phyloP scores from a whole-genome alignment of 1,139 yeast genomes.

The Candida freyschussii region DNA sequence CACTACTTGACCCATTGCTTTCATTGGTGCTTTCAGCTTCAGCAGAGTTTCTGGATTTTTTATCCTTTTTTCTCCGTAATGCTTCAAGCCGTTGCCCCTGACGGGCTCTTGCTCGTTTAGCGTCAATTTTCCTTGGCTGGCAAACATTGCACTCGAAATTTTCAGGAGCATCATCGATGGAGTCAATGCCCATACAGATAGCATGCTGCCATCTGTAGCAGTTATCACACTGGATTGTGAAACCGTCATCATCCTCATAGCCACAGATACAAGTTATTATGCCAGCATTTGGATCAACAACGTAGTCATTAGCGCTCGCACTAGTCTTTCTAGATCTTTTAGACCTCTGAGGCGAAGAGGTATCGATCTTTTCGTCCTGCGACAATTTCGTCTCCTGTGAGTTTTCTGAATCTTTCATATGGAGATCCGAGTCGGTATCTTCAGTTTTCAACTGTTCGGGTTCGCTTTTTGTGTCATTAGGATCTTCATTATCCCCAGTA shows the following conservation, averaged over 20 bases:
- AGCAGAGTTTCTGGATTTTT: constrained; percentile 6
- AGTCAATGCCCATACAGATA: constrained; percentile 72
- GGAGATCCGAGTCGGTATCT: no score
- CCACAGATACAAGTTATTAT: constrained; percentile 88
- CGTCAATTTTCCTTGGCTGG: constrained; percentile 57
- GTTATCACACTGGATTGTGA: constrained; percentile 88
- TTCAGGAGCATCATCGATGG: constrained; percentile 76
- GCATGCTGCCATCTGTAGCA: constrained; percentile 97
- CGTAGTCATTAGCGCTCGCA: constrained; percentile 36
- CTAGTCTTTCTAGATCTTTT: constrained; percentile 2
- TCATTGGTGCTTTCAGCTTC: constrained; percentile 5
- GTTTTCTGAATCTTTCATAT: no score
- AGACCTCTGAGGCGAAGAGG: constrained; percentile 1
- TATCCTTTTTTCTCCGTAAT: constrained; percentile 24
- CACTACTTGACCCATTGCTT: constrained; percentile 4
- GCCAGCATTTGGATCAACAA: constrained; percentile 77
- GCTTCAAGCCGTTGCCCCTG: constrained; percentile 39
- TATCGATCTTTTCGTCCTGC: neutral
- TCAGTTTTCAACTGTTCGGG: constrained; percentile 3
- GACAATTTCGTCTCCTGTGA: neutral
- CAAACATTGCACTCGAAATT: constrained; percentile 80
- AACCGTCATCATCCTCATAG: constrained; percentile 88
- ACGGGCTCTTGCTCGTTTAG: constrained; percentile 43
- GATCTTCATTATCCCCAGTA: constrained; percentile 5
- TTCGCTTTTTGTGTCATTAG: constrained; percentile 8